These are phyloP conservation scores for Botrytis deweyae DNA, from an alignment of 2,329 filamentous ascomycete genomes.

Conservation along the genomic window DNA sequence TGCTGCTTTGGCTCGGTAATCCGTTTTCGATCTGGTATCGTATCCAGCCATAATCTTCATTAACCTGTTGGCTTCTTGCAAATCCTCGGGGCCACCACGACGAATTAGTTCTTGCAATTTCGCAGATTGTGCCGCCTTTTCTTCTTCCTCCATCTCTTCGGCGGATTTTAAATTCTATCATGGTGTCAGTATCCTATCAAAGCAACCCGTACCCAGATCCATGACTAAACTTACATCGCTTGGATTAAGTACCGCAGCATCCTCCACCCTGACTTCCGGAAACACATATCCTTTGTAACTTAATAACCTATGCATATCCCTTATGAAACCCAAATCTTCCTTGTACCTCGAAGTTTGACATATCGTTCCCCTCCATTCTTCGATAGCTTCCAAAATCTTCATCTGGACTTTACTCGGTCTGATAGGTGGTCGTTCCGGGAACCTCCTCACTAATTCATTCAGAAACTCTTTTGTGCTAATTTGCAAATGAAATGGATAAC, in stretches of 20 bases:
- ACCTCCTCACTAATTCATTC: constrained; percentile 94
- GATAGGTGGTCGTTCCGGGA: constrained; percentile 88
- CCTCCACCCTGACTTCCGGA: constrained; percentile 85
- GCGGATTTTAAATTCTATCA: constrained; percentile 85
- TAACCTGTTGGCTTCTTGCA: constrained; percentile 93
- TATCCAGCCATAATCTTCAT: constrained; percentile 99
- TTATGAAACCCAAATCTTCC: constrained; percentile 91
- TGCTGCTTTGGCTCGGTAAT: constrained; percentile 95
- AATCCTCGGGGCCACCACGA: constrained; percentile 83
- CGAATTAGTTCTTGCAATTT: constrained; percentile 97
- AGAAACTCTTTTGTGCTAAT: constrained; percentile 99
- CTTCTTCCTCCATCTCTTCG: constrained; percentile 98
- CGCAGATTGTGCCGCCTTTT: constrained; percentile 91
- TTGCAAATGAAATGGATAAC: constrained; percentile 97
- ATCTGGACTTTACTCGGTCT: constrained; percentile 83
- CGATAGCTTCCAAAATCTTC: constrained; percentile 92
- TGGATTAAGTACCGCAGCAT: constrained; percentile 93
- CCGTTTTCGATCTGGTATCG: constrained; percentile 91
- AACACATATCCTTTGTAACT: constrained; percentile 98
- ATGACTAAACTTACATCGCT: constrained; percentile 71
- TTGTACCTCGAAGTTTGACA: constrained; percentile 98
- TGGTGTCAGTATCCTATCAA: constrained; percentile 34
- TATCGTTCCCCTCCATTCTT: constrained; percentile 98
- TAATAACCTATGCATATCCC: constrained; percentile 94
- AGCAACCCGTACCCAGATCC: constrained; percentile 5